Evolutionary conservation across 2,329 filamentous ascomycete species (phyloP).

Genomic region (Shiraia sp.): DNA sequence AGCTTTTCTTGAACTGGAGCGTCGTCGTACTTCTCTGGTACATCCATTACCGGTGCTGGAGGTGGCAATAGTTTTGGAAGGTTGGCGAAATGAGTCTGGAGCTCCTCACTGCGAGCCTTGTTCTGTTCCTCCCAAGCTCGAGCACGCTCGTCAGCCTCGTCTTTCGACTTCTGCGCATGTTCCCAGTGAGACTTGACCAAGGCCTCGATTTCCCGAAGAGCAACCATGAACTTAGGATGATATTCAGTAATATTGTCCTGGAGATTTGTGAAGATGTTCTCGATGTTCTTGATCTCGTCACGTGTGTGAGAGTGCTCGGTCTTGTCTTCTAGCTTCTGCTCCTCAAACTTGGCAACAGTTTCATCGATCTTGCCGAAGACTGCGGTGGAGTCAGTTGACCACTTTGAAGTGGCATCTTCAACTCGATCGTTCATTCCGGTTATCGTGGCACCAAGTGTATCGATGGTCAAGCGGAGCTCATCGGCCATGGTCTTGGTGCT

Average conservation of each 20-base stretch:
- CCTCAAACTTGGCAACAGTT: constrained; percentile 74
- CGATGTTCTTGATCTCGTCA: constrained; percentile 75
- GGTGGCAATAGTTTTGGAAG: constrained; percentile 52
- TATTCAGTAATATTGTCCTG: constrained; percentile 80
- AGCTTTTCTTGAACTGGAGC: constrained; percentile 61
- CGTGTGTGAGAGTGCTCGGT: constrained; percentile 81
- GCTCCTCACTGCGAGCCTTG: constrained; percentile 47
- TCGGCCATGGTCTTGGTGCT: constrained; percentile 80
- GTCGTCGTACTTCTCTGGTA: constrained; percentile 58
- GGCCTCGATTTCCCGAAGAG: constrained; percentile 81
- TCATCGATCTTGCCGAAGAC: constrained; percentile 84
- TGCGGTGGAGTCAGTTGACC: constrained; percentile 83
- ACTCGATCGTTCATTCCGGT: constrained; percentile 61
- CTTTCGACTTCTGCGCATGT: constrained; percentile 69
- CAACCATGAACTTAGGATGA: constrained; percentile 85
- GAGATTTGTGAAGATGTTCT: constrained; percentile 73
- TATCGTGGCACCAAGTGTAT: constrained; percentile 73
- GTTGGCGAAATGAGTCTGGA: constrained; percentile 46
- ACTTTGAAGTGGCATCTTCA: constrained; percentile 81
- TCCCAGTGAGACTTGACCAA: constrained; percentile 87
- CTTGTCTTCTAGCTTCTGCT: constrained; percentile 74
- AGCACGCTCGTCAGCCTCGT: constrained; percentile 49
- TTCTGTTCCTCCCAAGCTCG: constrained; percentile 50
- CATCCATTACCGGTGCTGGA: constrained; percentile 51
- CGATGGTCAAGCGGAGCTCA: constrained; percentile 83